phyloP scores from a whole-genome alignment of 192 early-diverging fungal species.

The Phlyctochytrium arcticum region DNA sequence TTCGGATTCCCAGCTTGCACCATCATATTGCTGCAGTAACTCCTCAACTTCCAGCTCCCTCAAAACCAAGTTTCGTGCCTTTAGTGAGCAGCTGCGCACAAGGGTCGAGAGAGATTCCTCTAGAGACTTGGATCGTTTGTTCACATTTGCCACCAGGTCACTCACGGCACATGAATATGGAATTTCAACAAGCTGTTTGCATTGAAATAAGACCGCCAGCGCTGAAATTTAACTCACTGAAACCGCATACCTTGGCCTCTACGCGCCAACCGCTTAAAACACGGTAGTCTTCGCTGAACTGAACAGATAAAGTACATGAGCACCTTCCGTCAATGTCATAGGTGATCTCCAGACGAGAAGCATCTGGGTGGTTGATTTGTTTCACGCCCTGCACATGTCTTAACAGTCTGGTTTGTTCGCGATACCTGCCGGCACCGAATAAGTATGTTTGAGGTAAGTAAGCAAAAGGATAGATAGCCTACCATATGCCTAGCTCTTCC shows the following conservation, averaged over 20 bases:
- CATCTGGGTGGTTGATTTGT: constrained; percentile 15
- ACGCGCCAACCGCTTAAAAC: constrained; percentile 14
- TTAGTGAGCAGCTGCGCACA: background rate
- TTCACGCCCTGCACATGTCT: constrained; percentile 12
- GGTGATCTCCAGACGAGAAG: constrained; percentile 18
- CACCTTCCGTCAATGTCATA: constrained; percentile 12
- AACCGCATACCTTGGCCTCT: constrained; percentile 17
- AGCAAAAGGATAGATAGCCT: background rate
- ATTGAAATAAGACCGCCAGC: background rate
- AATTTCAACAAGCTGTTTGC: constrained; percentile 1
- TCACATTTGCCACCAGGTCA: constrained; percentile 14
- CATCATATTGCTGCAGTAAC: background rate
- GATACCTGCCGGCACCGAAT: constrained; percentile 4
- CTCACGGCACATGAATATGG: constrained; percentile 10
- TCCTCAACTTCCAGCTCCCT: constrained; percentile 15
- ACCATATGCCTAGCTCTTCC: constrained; percentile 29
- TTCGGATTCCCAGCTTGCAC: constrained; percentile 15
- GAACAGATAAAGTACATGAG: constrained; percentile 3
- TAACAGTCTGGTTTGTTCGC: constrained; percentile 2
- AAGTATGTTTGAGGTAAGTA: background rate
- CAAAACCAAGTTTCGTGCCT: background rate
- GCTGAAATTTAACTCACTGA: background rate
- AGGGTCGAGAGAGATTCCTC: constrained; percentile 6
- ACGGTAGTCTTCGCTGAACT: background rate
- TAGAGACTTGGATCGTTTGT: background rate